phyloP scores from a whole-genome alignment of 1,284 basidiomycete species.

The Apiotrichum veenhuisii region DNA sequence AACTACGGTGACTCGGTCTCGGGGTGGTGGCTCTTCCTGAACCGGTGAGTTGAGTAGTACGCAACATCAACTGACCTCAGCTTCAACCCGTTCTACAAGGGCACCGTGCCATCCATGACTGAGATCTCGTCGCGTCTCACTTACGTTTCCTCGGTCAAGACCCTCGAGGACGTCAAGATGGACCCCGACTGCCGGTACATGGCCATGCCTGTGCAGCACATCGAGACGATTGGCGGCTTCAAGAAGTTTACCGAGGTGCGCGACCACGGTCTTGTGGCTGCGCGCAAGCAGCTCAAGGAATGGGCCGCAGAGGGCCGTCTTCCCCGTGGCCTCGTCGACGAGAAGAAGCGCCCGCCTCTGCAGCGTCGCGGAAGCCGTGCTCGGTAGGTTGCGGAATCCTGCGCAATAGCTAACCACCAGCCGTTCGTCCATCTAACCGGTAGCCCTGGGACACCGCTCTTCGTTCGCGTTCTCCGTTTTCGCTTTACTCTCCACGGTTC shows the following conservation, averaged over 20 bases:
- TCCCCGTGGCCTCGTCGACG: constrained; percentile 63
- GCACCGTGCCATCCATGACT: constrained; percentile 83
- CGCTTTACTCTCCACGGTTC: background rate
- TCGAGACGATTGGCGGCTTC: constrained; percentile 49
- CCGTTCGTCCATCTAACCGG: constrained; percentile 13
- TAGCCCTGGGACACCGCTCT: background rate
- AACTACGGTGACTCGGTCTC: constrained; percentile 94
- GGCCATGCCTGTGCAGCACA: constrained; percentile 81
- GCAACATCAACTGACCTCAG: constrained; percentile 28
- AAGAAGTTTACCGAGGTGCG: constrained; percentile 57
- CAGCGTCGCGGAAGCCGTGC: constrained; percentile 37
- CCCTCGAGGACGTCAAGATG: constrained; percentile 88
- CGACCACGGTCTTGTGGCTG: constrained; percentile 74
- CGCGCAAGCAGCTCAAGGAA: constrained; percentile 67
- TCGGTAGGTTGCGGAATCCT: constrained; percentile 15
- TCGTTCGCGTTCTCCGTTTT: background rate
- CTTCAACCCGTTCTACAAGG: constrained; percentile 75
- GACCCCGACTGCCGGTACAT: constrained; percentile 86
- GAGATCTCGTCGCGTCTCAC: constrained; percentile 94
- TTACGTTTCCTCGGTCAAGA: constrained; percentile 94
- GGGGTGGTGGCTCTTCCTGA: constrained; percentile 93
- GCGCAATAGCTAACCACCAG: constrained; percentile 8
- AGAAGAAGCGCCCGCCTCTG: constrained; percentile 30
- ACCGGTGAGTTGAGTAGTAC: constrained; percentile 60
- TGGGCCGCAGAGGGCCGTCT: constrained; percentile 78